These are phyloP conservation scores for Colletotrichum kahawae DNA, from an alignment of 2,329 filamentous ascomycete genomes.

Conservation along the genomic window DNA sequence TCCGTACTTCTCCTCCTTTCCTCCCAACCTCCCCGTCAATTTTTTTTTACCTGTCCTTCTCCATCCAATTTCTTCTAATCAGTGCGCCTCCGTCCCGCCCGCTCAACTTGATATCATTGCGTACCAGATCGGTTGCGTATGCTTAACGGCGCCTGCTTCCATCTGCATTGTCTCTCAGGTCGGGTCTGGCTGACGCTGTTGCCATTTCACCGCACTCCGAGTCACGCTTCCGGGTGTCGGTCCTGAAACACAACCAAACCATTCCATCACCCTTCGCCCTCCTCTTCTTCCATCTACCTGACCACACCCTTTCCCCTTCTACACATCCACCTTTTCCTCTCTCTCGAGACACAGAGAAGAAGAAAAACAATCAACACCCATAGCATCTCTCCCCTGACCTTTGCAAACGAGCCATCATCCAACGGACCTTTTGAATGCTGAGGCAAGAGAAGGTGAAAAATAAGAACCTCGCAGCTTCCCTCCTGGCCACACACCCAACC, in stretches of 20 bases:
- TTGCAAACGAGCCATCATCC: neutral
- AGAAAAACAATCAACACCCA: neutral
- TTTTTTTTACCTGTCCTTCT: neutral
- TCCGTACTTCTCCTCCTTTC: neutral
- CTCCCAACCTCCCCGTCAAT: slow-evolving; percentile 11
- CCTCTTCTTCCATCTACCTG: neutral
- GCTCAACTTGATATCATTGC: neutral
- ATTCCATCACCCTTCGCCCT: slow-evolving; percentile 9
- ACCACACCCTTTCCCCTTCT: neutral
- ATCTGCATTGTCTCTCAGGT: neutral
- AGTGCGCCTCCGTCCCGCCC: neutral
- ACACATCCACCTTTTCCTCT: neutral
- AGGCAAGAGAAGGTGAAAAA: neutral
- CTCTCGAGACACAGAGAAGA: neutral
- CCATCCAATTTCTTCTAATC: neutral
- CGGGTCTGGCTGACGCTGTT: slow-evolving; percentile 6
- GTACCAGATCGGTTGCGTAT: slow-evolving; percentile 5
- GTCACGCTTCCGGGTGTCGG: slow-evolving; percentile 21
- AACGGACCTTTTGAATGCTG: neutral
- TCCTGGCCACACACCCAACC: slow-evolving; percentile 1
- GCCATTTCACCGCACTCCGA: slow-evolving; percentile 18
- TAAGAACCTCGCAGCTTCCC: neutral
- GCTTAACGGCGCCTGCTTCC: neutral
- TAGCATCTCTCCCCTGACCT: neutral
- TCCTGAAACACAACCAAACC: slow-evolving; percentile 22